Conservation (phyloP, 352 stramenopile genomes). For the Plasmopara muralis region DNA sequence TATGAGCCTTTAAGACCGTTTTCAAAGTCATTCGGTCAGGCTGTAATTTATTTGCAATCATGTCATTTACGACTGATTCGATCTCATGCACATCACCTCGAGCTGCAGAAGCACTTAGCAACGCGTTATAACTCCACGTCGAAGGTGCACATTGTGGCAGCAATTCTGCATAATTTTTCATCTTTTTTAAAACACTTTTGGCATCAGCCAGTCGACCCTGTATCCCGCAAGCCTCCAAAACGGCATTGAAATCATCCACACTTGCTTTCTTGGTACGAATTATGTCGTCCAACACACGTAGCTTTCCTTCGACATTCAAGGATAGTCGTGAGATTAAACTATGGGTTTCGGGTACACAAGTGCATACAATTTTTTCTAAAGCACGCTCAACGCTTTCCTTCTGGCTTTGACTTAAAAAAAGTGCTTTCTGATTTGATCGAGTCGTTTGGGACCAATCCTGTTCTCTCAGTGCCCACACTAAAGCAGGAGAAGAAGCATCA, state of each 20-base stretch:
- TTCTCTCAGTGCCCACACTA: conserved; percentile 21
- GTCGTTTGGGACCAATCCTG: conserved; percentile 20
- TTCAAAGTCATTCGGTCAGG: conserved; percentile 45
- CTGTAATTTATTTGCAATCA: conserved; percentile 21
- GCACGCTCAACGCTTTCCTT: conserved; percentile 22
- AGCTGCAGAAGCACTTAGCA: conserved; percentile 40
- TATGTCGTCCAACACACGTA: conserved; percentile 35
- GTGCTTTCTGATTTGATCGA: conserved; percentile 11
- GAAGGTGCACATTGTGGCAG: conserved; percentile 17
- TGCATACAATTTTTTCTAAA: conserved; percentile 10
- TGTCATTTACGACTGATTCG: conserved; percentile 32
- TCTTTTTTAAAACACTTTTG: conserved; percentile 28
- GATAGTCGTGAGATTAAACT: conserved; percentile 16
- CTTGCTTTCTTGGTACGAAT: conserved; percentile 14
- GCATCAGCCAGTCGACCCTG: conserved; percentile 24
- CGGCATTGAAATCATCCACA: conserved; percentile 28
- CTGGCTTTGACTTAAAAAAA: conserved; percentile 12
- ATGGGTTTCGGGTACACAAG: background rate
- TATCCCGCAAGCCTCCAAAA: conserved; percentile 33
- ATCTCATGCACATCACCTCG: conserved; percentile 24
- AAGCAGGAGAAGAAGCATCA: conserved; percentile 13
- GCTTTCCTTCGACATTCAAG: conserved; percentile 22
- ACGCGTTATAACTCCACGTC: conserved; percentile 35
- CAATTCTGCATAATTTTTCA: conserved; percentile 22
- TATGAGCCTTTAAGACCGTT: conserved; percentile 41